Conservation (phyloP, 108 stramenopile genomes). For the Cyclotella cryptica region DNA sequence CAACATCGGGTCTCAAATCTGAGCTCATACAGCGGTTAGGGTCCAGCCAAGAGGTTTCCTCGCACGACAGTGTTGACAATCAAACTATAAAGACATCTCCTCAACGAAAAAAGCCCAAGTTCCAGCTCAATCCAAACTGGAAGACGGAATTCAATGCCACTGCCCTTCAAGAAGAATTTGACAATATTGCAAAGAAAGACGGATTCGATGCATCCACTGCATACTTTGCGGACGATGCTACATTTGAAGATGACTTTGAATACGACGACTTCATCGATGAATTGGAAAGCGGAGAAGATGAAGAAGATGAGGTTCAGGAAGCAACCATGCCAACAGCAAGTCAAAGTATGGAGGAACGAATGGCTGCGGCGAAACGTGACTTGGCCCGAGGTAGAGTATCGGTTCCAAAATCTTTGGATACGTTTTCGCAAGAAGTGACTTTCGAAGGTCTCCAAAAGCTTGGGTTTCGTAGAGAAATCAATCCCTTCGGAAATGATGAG, state of each 20-base stretch:
- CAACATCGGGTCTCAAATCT: constrained; percentile 58
- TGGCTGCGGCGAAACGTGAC: constrained; percentile 59
- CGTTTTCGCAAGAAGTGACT: constrained; percentile 59
- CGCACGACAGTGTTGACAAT: constrained; percentile 5
- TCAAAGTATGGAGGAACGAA: constrained; percentile 59
- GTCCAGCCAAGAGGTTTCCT: neutral
- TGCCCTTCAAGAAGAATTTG: constrained; percentile 73
- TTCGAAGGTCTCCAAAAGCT: constrained; percentile 62
- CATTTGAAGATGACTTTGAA: constrained; percentile 84
- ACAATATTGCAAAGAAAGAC: constrained; percentile 84
- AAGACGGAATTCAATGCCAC: constrained; percentile 48
- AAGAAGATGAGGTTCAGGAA: constrained; percentile 44
- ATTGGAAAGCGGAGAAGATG: constrained; percentile 35
- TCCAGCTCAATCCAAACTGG: constrained; percentile 61
- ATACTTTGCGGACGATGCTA: constrained; percentile 65
- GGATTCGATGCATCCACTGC: constrained; percentile 76
- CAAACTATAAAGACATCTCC: neutral
- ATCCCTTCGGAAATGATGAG: constrained; percentile 86
- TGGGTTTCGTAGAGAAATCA: constrained; percentile 77
- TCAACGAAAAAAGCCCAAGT: constrained; percentile 30
- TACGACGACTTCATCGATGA: constrained; percentile 53
- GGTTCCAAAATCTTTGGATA: constrained; percentile 64
- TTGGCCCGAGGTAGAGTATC: constrained; percentile 58
- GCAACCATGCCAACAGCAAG: constrained; percentile 42
- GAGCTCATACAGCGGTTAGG: constrained; percentile 54